These are phyloP conservation scores for Kuraishia cidri DNA, from an alignment of 805 yeast species.

Conservation along the genomic window DNA sequence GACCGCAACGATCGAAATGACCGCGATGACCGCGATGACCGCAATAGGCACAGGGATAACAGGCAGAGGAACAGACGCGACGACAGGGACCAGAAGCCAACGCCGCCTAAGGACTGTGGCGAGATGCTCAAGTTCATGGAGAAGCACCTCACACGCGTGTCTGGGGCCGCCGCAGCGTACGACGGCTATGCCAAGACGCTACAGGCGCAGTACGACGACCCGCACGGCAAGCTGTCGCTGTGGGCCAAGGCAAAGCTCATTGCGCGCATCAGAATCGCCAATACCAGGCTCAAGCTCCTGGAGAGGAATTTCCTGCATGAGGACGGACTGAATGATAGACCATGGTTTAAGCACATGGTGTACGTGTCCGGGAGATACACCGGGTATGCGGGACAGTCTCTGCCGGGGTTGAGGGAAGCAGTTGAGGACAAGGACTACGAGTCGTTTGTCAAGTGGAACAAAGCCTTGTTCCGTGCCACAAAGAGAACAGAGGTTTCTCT, in stretches of 20 bases:
- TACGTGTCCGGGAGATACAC: slow-evolving; percentile 52
- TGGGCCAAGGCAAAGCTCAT: slow-evolving; percentile 17
- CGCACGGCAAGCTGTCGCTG: slow-evolving; percentile 12
- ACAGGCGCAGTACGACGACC: slow-evolving; percentile 10
- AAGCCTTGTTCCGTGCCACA: neutral
- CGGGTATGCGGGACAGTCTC: slow-evolving; percentile 50
- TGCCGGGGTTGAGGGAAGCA: slow-evolving; percentile 49
- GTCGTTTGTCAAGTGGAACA: slow-evolving; percentile 15
- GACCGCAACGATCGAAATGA: too few species aligned
- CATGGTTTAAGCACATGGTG: slow-evolving; percentile 51
- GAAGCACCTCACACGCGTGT: slow-evolving; percentile 5
- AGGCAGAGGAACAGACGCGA: neutral
- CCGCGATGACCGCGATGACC: neutral
- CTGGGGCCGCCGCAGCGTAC: slow-evolving; percentile 4
- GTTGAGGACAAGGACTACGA: slow-evolving; percentile 37
- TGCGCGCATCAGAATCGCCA: slow-evolving; percentile 18
- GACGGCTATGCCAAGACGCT: slow-evolving; percentile 7
- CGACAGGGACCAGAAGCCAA: too few species aligned
- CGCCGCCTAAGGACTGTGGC: too few species aligned
- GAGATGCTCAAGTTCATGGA: slow-evolving; percentile 1
- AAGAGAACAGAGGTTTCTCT: neutral
- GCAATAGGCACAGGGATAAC: neutral
- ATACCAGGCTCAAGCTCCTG: slow-evolving; percentile 27
- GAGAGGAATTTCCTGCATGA: slow-evolving; percentile 37
- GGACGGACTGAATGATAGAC: slow-evolving; percentile 38